These are phyloP conservation scores for Sclerotinia glacialis DNA, from an alignment of 2,329 filamentous ascomycete genomes.

Conservation along the genomic window DNA sequence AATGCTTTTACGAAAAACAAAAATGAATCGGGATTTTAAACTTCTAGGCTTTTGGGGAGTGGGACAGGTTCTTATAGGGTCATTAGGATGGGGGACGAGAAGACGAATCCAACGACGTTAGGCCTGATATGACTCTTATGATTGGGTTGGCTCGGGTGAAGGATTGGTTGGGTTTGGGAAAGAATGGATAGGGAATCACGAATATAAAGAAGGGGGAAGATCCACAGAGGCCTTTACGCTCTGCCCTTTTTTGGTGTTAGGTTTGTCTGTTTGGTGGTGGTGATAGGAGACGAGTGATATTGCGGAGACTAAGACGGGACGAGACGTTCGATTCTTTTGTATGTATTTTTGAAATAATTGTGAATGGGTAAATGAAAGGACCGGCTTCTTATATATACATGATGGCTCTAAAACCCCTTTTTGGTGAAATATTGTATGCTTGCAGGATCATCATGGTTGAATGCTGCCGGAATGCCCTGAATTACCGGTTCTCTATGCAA, in stretches of 20 bases:
- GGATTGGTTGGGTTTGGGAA: slow-evolving; percentile 7
- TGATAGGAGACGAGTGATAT: not conserved
- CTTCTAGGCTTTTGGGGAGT: slow-evolving; percentile 1
- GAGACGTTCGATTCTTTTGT: slow-evolving; percentile 18
- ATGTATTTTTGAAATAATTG: slow-evolving; percentile 19
- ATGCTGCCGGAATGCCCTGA: not conserved
- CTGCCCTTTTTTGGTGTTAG: not conserved
- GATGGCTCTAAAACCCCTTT: not conserved
- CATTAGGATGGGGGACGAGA: slow-evolving; percentile 5
- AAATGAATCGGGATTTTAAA: not conserved
- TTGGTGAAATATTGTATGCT: not conserved
- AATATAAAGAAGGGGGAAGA: slow-evolving; percentile 8
- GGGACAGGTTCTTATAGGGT: not conserved
- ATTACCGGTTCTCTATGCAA: not conserved
- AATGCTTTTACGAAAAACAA: slow-evolving; percentile 16
- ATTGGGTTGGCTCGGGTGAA: slow-evolving; percentile 10
- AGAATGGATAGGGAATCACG: slow-evolving; percentile 15
- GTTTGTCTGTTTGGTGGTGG: not conserved
- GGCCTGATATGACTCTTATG: slow-evolving; percentile 5
- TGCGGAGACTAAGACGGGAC: not conserved
- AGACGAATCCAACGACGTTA: not conserved
- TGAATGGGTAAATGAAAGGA: slow-evolving; percentile 6
- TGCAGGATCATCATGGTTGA: not conserved
- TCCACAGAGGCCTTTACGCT: not conserved
- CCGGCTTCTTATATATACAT: not conserved